These are phyloP conservation scores for Paecilomyces niveus DNA, from an alignment of 2,329 filamentous ascomycete species.

Conservation along the genomic window DNA sequence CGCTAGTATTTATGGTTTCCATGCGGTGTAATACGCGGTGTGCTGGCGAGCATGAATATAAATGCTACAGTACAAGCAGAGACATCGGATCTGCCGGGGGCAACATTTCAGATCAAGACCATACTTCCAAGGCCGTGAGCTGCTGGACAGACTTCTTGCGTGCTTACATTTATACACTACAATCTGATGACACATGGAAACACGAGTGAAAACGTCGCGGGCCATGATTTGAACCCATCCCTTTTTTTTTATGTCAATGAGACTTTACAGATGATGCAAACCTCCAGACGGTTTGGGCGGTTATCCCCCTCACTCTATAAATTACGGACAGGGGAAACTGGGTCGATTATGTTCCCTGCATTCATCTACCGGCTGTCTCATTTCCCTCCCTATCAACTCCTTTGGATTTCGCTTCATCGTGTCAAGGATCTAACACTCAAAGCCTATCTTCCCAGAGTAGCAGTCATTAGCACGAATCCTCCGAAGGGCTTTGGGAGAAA, in stretches of 20 bases:
- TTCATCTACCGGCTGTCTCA: neutral
- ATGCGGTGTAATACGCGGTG: slow-evolving; percentile 83
- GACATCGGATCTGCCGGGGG: slow-evolving; percentile 74
- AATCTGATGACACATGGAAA: neutral
- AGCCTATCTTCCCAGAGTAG: slow-evolving; percentile 38
- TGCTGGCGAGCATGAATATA: slow-evolving; percentile 86
- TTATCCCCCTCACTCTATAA: neutral
- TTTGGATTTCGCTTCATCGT: slow-evolving; percentile 11
- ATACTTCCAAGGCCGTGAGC: slow-evolving; percentile 57
- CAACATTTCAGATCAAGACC: slow-evolving; percentile 94
- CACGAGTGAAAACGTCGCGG: neutral
- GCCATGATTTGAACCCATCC: neutral
- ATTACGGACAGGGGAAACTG: neutral
- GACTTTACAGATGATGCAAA: neutral
- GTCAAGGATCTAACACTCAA: slow-evolving; percentile 22
- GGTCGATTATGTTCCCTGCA: neutral
- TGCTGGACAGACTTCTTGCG: neutral
- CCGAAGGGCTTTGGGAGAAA: slow-evolving; percentile 11
- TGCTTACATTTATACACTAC: neutral
- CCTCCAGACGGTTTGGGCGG: neutral
- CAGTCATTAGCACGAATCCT: slow-evolving; percentile 29
- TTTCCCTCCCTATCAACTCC: slow-evolving; percentile 3
- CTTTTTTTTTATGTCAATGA: neutral
- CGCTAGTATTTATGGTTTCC: slow-evolving; percentile 86
- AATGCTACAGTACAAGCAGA: slow-evolving; percentile 88